Evolutionary conservation across 768 basidiomycete genomes (phyloP).

Genomic region (Sporobolomyces roseus): DNA sequence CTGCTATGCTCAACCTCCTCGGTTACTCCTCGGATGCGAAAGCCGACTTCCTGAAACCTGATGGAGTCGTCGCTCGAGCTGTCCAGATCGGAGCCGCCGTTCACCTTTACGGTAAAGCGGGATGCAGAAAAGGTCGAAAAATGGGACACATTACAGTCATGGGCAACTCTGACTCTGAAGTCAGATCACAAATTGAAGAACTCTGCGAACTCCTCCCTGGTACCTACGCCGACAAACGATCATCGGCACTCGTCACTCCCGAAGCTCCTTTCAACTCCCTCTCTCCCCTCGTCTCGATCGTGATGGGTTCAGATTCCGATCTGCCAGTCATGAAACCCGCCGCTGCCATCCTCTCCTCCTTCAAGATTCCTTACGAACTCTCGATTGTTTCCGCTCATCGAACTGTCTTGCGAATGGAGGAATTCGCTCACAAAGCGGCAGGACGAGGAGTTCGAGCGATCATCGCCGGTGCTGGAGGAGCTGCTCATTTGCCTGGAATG

Average conservation of each 20-base stretch:
- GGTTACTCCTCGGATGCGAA: conserved; percentile 68
- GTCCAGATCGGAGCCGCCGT: conserved; percentile 62
- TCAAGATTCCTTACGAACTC: conserved; percentile 81
- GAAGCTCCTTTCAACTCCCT: conserved; percentile 63
- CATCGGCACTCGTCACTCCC: conserved; percentile 34
- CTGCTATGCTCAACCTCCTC: conserved; percentile 91
- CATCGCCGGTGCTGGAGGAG: conserved; percentile 96
- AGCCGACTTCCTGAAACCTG: conserved; percentile 42
- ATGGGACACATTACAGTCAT: conserved; percentile 96
- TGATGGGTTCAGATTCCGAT: conserved; percentile 99
- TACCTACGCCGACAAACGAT: conserved; percentile 41
- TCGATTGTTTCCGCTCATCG: conserved; percentile 96
- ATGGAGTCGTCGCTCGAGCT: conserved; percentile 34
- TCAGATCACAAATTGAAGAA: conserved; percentile 64
- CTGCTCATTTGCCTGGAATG: conserved; percentile 97
- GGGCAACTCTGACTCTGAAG: conserved; percentile 71
- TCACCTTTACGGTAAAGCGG: conserved; percentile 92
- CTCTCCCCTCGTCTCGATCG: conserved; percentile 79
- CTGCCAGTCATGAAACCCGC: conserved; percentile 88
- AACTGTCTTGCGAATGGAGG: conserved; percentile 78
- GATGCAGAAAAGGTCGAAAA: conserved; percentile 83
- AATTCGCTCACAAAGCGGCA: conserved; percentile 71
- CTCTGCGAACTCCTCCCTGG: conserved; percentile 66
- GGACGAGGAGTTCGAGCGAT: conserved; percentile 59
- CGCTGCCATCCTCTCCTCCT: conserved; percentile 75